These are phyloP conservation scores for Acanthamoeba sp. DNA, from an alignment of 208 protist species.

Conservation along the genomic window DNA sequence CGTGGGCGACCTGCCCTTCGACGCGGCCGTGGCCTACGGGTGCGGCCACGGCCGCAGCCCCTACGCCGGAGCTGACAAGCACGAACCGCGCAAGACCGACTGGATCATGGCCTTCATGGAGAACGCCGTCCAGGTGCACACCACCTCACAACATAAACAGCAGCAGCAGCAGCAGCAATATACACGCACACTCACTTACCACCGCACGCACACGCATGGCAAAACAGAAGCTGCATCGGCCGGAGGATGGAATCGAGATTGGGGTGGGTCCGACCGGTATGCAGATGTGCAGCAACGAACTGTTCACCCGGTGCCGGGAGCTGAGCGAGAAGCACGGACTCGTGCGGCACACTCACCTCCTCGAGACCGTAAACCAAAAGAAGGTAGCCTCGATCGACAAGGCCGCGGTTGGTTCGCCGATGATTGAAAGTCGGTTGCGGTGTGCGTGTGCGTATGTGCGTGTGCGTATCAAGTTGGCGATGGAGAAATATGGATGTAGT, in stretches of 20 bases:
- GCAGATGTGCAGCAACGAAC: constrained; percentile 37
- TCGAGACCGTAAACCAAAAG: constrained; percentile 41
- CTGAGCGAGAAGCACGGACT: constrained; percentile 46
- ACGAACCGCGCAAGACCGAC: neutral
- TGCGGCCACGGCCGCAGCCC: neutral
- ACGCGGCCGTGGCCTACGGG: neutral
- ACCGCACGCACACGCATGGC: neutral
- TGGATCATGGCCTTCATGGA: neutral
- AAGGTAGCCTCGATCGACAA: neutral
- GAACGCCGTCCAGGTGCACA: neutral
- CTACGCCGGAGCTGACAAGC: neutral
- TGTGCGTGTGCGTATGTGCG: no score
- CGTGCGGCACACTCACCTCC: constrained; percentile 14
- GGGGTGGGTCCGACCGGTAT: constrained; percentile 19
- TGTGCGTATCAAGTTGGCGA: neutral
- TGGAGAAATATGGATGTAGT: constrained; percentile 43
- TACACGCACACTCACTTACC: neutral
- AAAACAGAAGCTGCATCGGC: constrained; percentile 18
- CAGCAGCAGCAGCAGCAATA: no score
- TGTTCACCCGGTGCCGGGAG: neutral
- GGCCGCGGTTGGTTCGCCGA: no score
- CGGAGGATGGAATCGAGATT: constrained; percentile 26
- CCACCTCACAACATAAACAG: neutral
- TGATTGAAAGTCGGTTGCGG: no score
- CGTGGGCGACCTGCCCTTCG: constrained; percentile 27